A percentile compares a stretch with the other conserved stretches of the same genome.
These are phyloP conservation scores for Erodium texanum DNA, from an alignment of 441 rosid species.

Conservation along the genomic window DNA sequence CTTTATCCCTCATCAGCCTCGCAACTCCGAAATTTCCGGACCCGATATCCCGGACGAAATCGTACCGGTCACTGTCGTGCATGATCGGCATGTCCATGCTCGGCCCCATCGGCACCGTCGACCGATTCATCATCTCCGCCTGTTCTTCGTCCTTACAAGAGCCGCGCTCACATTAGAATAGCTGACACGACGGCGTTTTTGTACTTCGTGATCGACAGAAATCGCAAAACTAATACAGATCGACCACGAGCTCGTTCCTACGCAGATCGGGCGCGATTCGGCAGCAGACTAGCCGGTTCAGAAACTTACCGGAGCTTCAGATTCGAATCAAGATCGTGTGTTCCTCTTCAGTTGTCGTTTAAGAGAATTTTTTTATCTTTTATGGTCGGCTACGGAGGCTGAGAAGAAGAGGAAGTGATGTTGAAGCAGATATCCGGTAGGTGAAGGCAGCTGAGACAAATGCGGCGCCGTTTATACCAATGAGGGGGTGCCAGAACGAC, in stretches of 20 bases:
- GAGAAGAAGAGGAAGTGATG: no score
- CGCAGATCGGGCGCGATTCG: no score
- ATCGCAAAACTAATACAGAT: not conserved
- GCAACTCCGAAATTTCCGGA: slow-evolving; percentile 60
- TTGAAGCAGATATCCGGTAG: slow-evolving; percentile 11
- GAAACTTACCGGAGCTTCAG: not conserved
- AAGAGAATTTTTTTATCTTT: not conserved
- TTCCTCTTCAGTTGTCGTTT: not conserved
- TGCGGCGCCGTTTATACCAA: slow-evolving; percentile 10
- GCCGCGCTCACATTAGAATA: slow-evolving; percentile 20
- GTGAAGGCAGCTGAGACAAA: slow-evolving; percentile 11
- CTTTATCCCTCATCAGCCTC: slow-evolving; percentile 51
- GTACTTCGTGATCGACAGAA: not conserved
- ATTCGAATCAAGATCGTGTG: not conserved
- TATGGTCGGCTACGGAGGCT: not conserved
- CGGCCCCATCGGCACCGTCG: slow-evolving; percentile 46
- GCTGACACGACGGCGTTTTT: no score
- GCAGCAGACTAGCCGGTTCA: no score
- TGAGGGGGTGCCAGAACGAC: slow-evolving; percentile 7
- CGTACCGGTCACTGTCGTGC: slow-evolving; percentile 65
- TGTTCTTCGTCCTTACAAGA: not conserved
- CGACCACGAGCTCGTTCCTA: not conserved
- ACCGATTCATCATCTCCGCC: slow-evolving; percentile 41
- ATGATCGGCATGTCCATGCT: slow-evolving; percentile 52
- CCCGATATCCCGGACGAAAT: slow-evolving; percentile 54